Evolutionary conservation across 352 stramenopile species (phyloP).

Genomic region (Phytophthora pluvialis): DNA sequence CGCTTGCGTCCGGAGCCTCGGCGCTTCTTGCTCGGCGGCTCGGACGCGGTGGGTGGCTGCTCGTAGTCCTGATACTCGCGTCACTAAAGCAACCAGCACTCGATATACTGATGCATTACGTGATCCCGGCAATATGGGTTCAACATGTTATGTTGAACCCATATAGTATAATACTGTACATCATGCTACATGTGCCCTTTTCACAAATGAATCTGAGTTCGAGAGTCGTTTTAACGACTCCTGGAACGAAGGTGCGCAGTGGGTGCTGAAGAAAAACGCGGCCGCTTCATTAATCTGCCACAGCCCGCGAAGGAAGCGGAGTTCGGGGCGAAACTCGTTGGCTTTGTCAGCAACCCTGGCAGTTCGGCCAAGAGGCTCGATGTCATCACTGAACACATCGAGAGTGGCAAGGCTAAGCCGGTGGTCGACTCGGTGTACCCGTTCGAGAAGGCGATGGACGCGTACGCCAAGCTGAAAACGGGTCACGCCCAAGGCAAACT

Average conservation of each 20-base stretch:
- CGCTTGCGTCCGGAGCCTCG: too few relatives aligned
- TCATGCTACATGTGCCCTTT: too few relatives aligned
- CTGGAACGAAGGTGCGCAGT: conserved; percentile 36
- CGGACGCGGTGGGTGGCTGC: too few relatives aligned
- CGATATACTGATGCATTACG: too few relatives aligned
- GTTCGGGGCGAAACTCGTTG: not conserved
- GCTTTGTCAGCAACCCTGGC: not conserved
- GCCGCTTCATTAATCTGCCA: conserved; percentile 29
- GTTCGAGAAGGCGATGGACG: conserved; percentile 59
- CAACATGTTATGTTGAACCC: too few relatives aligned
- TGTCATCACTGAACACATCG: conserved; percentile 30
- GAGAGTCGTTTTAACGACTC: too few relatives aligned
- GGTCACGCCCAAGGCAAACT: conserved; percentile 58
- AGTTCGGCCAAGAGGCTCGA: not conserved
- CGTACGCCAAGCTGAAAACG: conserved; percentile 48
- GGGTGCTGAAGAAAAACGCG: conserved; percentile 32
- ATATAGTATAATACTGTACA: too few relatives aligned
- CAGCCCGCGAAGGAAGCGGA: not conserved
- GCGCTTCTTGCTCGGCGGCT: too few relatives aligned
- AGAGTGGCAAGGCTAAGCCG: conserved; percentile 41
- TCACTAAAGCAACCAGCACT: too few relatives aligned
- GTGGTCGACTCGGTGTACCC: conserved; percentile 50
- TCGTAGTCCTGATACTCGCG: too few relatives aligned
- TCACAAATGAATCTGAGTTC: too few relatives aligned
- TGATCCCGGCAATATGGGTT: too few relatives aligned